Percentiles rank a stretch among this genome's conserved stretches.
Conservation (phyloP, 352 stramenopile genomes). For the Phytopythium boreale region DNA sequence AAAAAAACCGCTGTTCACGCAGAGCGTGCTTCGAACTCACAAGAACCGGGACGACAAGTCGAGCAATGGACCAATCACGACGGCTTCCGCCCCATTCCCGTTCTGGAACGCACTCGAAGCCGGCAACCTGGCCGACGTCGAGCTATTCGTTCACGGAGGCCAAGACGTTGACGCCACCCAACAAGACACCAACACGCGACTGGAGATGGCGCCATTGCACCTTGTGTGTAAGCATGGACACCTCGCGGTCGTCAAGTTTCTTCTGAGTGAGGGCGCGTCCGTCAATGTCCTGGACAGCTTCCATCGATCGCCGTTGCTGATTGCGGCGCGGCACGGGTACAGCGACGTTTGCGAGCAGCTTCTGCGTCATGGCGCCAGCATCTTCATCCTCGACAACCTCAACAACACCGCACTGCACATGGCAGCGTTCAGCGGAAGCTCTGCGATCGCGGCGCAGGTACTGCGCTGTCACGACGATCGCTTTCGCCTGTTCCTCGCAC, state of each 20-base stretch:
- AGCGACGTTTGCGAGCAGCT: conserved; percentile 47
- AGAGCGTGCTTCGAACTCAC: conserved; percentile 33
- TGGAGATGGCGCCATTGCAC: conserved; percentile 47
- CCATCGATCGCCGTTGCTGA: conserved; percentile 52
- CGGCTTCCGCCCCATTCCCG: conserved; percentile 27
- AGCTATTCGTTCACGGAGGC: conserved; percentile 64
- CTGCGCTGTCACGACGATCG: conserved; percentile 44
- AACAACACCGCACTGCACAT: conserved; percentile 68
- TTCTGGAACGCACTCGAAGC: conserved; percentile 51
- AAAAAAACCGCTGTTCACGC: conserved; percentile 51
- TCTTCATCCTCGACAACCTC: conserved; percentile 55
- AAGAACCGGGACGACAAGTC: conserved; percentile 27
- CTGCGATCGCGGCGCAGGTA: conserved; percentile 33
- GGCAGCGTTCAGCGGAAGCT: conserved; percentile 53
- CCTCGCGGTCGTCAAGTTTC: conserved; percentile 32
- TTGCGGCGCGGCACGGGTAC: conserved; percentile 53
- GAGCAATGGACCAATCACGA: conserved; percentile 23
- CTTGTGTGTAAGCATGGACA: conserved; percentile 50
- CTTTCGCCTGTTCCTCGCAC: conserved; percentile 41
- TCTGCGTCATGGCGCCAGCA: conserved; percentile 33
- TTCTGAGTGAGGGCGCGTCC: conserved; percentile 42
- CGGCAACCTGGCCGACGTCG: conserved; percentile 34
- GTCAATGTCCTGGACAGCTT: conserved; percentile 50
- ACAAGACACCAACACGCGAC: conserved; percentile 29
- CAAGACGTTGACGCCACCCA: conserved; percentile 54